Evolutionary conservation across 1,284 basidiomycete species (phyloP), one percentile per base, ranked within the genome.

Genomic region (Cerioporus squamosus): DNA sequence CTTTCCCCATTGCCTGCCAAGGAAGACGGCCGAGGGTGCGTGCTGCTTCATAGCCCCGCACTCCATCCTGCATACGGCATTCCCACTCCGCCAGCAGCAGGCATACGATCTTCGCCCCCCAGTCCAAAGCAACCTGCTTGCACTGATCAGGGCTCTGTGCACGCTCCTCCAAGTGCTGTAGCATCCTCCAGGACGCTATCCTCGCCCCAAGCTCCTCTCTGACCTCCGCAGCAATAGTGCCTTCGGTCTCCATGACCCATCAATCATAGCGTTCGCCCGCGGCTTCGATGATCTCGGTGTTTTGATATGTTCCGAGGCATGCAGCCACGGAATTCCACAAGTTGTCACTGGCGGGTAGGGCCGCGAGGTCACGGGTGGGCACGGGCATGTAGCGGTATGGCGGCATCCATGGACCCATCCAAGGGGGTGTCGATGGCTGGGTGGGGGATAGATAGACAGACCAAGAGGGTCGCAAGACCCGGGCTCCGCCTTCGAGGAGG

Each of bases 1-100:
- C 39, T 22, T 33, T 51, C 40, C 39, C 42, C 40, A 52, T 52
- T 18, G 15, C 33, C 39, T 54, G 53, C 53, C 53, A 54, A 26
- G 53, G 53, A 24, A 54, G n/a, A 3, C 38, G 33, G 5, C 36
- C 44, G 17, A 20, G 5, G 5, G 33, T 10, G 10, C 18, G 12
- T 15, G 15, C 29, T 22, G 22, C 43, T 12, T 17, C 17, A 23
- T 48, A 47, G 5, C 7, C 38, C 7, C 26, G 5, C 5, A 29
- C 36, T 10, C 53, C 53, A 14, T 17, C 2, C 17, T 47, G 53
- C 23, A 22, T 17, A 3, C 36, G 45, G 3, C 6, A 17, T 17
- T 54, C 44, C 44, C 44, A 47, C 31, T 54, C 53, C 15, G 46
- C 26, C 17, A 36, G 33, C 4, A 54, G 53, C 39, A 47, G 20